phyloP scores from a whole-genome alignment of 345 rosid genomes.

The Draba incana region DNA sequence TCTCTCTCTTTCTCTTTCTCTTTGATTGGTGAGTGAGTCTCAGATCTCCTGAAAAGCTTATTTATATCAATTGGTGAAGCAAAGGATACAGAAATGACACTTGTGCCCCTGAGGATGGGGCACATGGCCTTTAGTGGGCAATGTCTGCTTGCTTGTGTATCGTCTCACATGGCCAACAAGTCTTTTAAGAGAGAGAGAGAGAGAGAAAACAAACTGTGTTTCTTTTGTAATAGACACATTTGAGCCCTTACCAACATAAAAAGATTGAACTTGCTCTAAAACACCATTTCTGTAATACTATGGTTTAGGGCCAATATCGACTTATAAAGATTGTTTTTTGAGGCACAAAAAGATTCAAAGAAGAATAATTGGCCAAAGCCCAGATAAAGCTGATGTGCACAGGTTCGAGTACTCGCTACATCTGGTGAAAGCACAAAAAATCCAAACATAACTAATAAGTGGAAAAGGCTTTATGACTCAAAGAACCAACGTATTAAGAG shows the following conservation, averaged over 20 bases:
- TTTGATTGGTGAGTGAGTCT: conserved; percentile 31
- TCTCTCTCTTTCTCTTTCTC: not conserved
- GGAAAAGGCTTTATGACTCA: conserved; percentile 24
- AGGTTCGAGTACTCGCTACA: conserved; percentile 37
- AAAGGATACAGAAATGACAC: conserved; percentile 17
- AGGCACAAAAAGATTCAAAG: not conserved
- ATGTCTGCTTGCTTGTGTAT: conserved; percentile 26
- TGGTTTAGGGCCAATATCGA: conserved; percentile 11
- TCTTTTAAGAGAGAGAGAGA: not conserved
- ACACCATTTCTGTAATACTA: not conserved
- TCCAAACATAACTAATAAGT: conserved; percentile 37
- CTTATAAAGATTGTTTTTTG: conserved; percentile 19
- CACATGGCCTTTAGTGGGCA: conserved; percentile 39
- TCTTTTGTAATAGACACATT: not conserved
- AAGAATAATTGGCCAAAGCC: conserved; percentile 31
- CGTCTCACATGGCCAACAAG: conserved; percentile 37
- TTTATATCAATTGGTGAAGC: conserved; percentile 20
- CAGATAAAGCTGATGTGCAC: conserved; percentile 2
- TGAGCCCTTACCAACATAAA: not conserved
- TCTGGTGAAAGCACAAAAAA: conserved; percentile 37
- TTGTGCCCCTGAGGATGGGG: conserved; percentile 24
- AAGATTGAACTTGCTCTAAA: not conserved
- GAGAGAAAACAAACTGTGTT: not conserved
- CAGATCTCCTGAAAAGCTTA: conserved; percentile 31
- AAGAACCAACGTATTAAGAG: conserved; percentile 9